Evolutionary conservation across 73 alveolate genomes (phyloP).

Genomic region (Breviolum minutum): DNA sequence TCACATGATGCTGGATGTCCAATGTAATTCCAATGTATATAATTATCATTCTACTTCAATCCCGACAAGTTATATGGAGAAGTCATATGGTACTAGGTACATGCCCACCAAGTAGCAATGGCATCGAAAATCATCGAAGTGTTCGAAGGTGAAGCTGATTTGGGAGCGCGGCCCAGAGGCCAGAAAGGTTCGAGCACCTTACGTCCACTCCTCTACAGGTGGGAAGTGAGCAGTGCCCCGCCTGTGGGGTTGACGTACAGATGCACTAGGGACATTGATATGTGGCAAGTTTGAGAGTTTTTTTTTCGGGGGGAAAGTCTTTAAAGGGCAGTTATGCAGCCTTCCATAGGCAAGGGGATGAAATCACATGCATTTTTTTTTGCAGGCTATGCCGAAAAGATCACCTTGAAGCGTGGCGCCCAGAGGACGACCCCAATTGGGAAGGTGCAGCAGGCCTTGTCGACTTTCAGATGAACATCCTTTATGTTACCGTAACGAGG

Average conservation of each 20-base stretch:
- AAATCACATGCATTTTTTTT: too few relatives aligned
- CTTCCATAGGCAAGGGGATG: too few relatives aligned
- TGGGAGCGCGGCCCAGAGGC: conserved; percentile 95
- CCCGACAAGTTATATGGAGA: too few relatives aligned
- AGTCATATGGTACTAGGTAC: too few relatives aligned
- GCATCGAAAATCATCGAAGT: neutral
- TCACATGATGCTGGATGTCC: too few relatives aligned
- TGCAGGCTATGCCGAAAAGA: conserved; percentile 48
- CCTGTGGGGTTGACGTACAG: too few relatives aligned
- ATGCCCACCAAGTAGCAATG: too few relatives aligned
- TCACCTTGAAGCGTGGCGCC: conserved; percentile 30
- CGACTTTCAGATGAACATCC: neutral
- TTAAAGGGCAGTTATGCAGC: neutral
- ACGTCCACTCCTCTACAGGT: neutral
- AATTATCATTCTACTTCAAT: too few relatives aligned
- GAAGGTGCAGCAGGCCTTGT: neutral
- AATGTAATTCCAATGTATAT: too few relatives aligned
- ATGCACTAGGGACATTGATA: too few relatives aligned
- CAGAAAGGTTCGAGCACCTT: conserved; percentile 50
- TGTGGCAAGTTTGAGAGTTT: neutral
- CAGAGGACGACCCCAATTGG: neutral
- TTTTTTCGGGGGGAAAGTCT: neutral
- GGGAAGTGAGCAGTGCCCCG: too few relatives aligned
- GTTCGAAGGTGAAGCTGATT: conserved; percentile 46
- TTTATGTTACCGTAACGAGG: too few relatives aligned